Evolutionary conservation across 495 filamentous ascomycete species (phyloP).

Genomic region (Choiromyces venosus): DNA sequence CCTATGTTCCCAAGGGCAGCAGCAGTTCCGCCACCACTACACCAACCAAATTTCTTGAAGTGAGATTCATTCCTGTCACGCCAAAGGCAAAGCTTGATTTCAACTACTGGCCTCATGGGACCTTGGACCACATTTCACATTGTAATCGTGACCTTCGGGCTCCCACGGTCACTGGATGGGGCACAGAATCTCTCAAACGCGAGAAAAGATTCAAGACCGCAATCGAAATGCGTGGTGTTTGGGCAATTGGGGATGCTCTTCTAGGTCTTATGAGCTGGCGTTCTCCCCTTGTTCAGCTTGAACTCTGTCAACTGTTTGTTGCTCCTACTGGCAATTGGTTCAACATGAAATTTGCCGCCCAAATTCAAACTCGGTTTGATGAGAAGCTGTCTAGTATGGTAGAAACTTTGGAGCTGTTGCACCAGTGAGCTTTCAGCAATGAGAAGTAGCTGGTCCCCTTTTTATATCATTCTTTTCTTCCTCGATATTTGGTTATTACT

Average conservation of each 20-base stretch:
- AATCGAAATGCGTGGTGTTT: background rate
- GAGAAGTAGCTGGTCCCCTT: too few relatives aligned
- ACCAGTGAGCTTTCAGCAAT: too few relatives aligned
- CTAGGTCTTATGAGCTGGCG: constrained; percentile 1
- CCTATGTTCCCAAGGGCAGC: too few relatives aligned
- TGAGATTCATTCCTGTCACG: background rate
- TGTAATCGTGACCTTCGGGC: background rate
- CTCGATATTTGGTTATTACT: too few relatives aligned
- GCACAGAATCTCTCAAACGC: background rate
- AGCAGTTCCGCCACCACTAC: too few relatives aligned
- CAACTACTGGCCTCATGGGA: background rate
- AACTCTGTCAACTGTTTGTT: background rate
- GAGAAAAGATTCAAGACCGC: too few relatives aligned
- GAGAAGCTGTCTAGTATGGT: background rate
- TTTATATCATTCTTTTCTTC: too few relatives aligned
- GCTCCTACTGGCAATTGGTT: background rate
- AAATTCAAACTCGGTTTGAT: background rate
- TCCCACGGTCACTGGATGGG: background rate
- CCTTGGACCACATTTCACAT: background rate
- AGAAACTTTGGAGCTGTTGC: background rate
- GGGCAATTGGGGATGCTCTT: background rate
- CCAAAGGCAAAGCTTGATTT: background rate
- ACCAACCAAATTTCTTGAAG: background rate
- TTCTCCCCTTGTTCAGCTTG: constrained; percentile 1
- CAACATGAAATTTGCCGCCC: background rate